These are phyloP conservation scores for Fagus crenata DNA, from an alignment of 306 rosid species.

Conservation along the genomic window DNA sequence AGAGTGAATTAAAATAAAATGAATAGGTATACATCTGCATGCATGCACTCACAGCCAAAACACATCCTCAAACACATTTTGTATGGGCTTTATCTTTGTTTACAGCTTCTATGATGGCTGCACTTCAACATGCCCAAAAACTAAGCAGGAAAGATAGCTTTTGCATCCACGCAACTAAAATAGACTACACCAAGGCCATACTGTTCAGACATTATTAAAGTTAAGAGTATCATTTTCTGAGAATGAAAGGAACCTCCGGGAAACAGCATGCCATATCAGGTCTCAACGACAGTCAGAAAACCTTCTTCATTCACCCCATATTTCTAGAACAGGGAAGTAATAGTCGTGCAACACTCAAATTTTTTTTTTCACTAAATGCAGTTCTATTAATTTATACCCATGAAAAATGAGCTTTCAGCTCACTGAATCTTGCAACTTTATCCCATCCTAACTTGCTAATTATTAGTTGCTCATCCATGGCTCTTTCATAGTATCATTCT, in stretches of 20 bases:
- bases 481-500: not conserved
- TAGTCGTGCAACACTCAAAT: not conserved
- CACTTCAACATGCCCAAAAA: not conserved
- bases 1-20: not conserved
- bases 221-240: not conserved
- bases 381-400: not conserved
- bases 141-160: not conserved
- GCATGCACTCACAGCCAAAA: not conserved
- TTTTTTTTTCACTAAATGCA: not conserved
- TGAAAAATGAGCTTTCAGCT: not conserved
- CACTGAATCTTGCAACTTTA: not conserved
- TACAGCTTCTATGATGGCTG: not conserved
- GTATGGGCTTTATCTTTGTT: not conserved
- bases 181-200: not conserved
- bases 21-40: not conserved
- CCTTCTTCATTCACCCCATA: not conserved
- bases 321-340: not conserved
- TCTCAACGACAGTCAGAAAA: not conserved
- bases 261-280: not conserved
- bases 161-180: not conserved
- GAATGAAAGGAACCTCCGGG: not conserved
- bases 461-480: not conserved
- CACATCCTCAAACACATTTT: not conserved
- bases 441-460: not conserved
- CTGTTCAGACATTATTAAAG: not conserved